Conservation (phyloP, 2,329 filamentous ascomycete genomes). For the Rhytidhysteron rufulum region DNA sequence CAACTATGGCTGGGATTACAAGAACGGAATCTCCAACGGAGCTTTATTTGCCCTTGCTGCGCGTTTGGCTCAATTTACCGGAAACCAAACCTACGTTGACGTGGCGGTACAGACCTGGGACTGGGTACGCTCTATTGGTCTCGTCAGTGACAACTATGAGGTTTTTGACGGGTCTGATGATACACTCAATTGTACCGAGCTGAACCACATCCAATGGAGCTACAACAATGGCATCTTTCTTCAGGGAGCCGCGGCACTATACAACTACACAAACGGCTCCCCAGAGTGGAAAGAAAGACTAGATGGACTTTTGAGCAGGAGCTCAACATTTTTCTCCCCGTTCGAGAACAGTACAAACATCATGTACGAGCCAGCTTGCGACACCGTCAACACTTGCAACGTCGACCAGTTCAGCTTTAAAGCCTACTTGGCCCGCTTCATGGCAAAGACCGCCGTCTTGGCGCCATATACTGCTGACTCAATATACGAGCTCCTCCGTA, state of each 20-base stretch:
- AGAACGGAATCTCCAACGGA: constrained; percentile 77
- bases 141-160: constrained; percentile 48
- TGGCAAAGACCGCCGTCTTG: constrained; percentile 42
- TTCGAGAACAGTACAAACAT: constrained; percentile 48
- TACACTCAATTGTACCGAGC: constrained; percentile 47
- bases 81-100: constrained; percentile 53
- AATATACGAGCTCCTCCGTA: constrained; percentile 36
- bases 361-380: constrained; percentile 66
- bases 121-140: constrained; percentile 47
- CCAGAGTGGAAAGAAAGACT: constrained; percentile 51
- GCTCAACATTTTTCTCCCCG: constrained; percentile 53
- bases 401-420: constrained; percentile 73
- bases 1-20: constrained; percentile 71
- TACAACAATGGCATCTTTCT: constrained; percentile 57
- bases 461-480: constrained; percentile 39
- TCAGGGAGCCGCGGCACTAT: constrained; percentile 55
- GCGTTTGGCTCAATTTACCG: constrained; percentile 66
- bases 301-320: constrained; percentile 55
- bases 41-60: constrained; percentile 80
- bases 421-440: constrained; percentile 67
- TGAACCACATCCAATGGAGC: constrained; percentile 54
- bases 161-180: constrained; percentile 56
- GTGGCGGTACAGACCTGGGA: constrained; percentile 68
- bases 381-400: constrained; percentile 59
- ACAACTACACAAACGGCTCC: constrained; percentile 46